Conservation (phyloP, 345 rosid species). For the Xanthoceras sorbifolium region DNA sequence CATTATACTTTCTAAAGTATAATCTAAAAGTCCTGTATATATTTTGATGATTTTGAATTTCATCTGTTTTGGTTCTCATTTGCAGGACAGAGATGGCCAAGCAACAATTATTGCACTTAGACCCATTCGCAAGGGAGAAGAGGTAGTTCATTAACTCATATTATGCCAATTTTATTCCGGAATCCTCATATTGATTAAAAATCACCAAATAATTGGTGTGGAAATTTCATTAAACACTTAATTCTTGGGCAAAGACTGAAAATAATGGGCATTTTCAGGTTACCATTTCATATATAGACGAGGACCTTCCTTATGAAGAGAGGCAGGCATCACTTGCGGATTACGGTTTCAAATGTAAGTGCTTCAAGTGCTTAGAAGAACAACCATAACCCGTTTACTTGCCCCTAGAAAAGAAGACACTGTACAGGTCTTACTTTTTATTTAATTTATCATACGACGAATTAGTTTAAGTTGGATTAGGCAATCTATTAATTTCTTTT, state of each 20-base stretch:
- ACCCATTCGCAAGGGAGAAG: conserved; percentile 67
- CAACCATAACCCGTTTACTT: background rate
- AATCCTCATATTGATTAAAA: background rate
- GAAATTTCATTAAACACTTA: background rate
- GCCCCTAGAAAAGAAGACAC: background rate
- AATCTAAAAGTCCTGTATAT: background rate
- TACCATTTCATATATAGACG: conserved; percentile 83
- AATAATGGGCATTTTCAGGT: conserved; percentile 41
- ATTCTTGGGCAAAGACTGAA: background rate
- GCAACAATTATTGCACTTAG: conserved; percentile 68
- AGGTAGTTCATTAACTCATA: conserved; percentile 42
- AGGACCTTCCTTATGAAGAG: conserved; percentile 67
- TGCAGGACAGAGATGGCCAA: conserved; percentile 88
- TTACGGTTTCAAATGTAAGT: conserved; percentile 80
- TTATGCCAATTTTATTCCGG: background rate
- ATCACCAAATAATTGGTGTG: background rate
- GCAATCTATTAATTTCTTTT: background rate
- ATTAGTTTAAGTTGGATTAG: background rate
- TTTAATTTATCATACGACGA: background rate
- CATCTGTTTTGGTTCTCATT: background rate
- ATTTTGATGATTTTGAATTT: background rate
- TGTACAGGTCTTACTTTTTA: background rate
- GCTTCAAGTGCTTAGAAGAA: conserved; percentile 63
- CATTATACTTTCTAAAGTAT: background rate
- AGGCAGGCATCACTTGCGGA: conserved; percentile 72